Conservation (phyloP, 495 filamentous ascomycete genomes). For the Tuber aestivum region DNA sequence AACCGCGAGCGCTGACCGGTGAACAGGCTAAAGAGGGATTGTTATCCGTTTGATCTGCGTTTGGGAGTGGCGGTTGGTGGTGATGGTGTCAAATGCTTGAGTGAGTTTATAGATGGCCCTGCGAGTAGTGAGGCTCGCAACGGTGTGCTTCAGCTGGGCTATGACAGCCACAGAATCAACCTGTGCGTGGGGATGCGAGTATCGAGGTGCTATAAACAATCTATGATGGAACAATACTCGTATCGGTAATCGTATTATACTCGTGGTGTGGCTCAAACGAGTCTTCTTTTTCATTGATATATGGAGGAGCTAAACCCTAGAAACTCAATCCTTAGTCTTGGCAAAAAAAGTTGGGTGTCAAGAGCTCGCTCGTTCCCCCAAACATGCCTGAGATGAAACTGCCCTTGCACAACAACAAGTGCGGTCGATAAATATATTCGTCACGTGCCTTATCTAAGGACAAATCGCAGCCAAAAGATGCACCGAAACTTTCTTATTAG, state of each 20-base stretch:
- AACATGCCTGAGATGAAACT: no score
- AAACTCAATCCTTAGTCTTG: constrained; percentile 16
- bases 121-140: not conserved
- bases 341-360: no score
- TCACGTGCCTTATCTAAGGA: no score
- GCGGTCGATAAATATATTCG: no score
- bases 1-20: constrained; percentile 9
- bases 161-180: not conserved
- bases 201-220: not conserved
- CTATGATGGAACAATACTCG: not conserved
- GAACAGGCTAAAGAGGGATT: constrained; percentile 22
- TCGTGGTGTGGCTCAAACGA: not conserved
- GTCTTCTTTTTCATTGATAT: not conserved
- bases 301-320: not conserved
- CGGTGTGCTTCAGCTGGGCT: not conserved
- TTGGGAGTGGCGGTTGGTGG: not conserved
- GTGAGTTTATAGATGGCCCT: not conserved
- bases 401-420: not conserved
- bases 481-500: no score
- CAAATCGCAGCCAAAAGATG: no score
- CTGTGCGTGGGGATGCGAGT: no score
- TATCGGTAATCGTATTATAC: no score
- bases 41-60: not conserved
- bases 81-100: not conserved
- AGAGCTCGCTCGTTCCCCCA: no score